Base-by-base conservation (phyloP, 495 filamentous ascomycete species). In the Tuber borchii region DNA sequence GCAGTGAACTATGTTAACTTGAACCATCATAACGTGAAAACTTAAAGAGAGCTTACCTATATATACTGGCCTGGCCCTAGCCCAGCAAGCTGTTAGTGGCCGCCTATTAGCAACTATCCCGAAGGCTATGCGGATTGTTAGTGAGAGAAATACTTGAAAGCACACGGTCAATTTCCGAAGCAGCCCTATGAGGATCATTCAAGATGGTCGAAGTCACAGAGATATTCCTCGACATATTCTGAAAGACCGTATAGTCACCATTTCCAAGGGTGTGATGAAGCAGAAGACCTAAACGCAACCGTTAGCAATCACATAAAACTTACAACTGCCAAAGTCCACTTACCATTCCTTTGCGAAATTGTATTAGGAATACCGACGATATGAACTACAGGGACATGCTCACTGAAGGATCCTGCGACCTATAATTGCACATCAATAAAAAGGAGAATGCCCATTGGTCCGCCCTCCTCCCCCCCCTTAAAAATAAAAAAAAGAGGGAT, bases 241-340 rank as follows among this genome's bases (percentile, higher is more conserved):
- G 86, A 81, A 95, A 97, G n/a, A 92, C 92, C 74, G 91, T 89
- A 84, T 92, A 95, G 82, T 95, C 91, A 43, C 94, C 94, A 81
- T 97, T 95, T 45, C 93, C 94, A 20, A 98, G 90, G 1, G 94
- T 97, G 84, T 98, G 95, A 83, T 98, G 95, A 19, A 98, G 87
- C n/a, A 96, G 86, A 83, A 90, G 82, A 26, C 71, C 73, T 75
- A 34, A n/a, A 46, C 31, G 26, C 17, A 65, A 31, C n/a, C 14
- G 16, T 65, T 34, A 65, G 56, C 56, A 65, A 65, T 65, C 56
- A 34, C 5, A 10, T 12, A 26, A 26, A 26, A n/a, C 70, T 16
- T 2, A 2, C 14, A 71, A 12, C 20, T 16, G 86, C 12, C 22
- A 71, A 71, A 51, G 65, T 10, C 6, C 12, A 61, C 56, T 45